Base-by-base conservation (phyloP, 2,329 filamentous ascomycete species). In the Ascochyta clinopodiicola region DNA sequence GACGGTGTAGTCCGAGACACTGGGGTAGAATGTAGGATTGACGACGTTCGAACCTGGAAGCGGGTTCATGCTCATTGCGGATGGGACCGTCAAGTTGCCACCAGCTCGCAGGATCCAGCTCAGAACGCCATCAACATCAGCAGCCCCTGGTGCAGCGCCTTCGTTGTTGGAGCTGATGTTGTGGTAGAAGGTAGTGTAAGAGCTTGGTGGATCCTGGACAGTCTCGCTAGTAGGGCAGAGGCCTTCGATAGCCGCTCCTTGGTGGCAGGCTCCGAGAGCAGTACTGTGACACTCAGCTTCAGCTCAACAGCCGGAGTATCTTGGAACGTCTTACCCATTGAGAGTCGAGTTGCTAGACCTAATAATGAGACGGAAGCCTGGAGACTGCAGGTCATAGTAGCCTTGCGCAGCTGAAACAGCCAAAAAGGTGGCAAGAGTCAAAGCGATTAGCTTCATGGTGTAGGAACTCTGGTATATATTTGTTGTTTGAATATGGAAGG, bases 231-330 rank as follows among this genome's bases (percentile, higher is more conserved):
- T 57, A 7, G 44, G 44, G 37, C 69, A 70, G 32, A 81, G 73
- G 13, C 71, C 75, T 66, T 81, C 78, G 48, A 78, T 78, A 3
- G 74, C 78, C 34, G 78, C 79, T 32, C 79, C 78, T 67, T 78
- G 73, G 53, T 81, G 79, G 67, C 79, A 71, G 24, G 65, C 63
- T 32, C 63, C 63, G 2, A 70, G 57, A 27, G 58, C 63, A 51
- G 46, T 58, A 13, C 63, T 61, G 13, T 4, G 12, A 4, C 2
- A 13, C 19, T 60, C 9, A 54, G 37, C 22, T 17, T 17, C 10
- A 22, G 44, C 29, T n/a, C 25, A 29, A 34, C 10, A 22, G n/a
- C 5, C 25, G 24, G 40, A 21, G 1, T n/a, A n/a, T 9, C 10
- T 9, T 19, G 19, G 8, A 15, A 21, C 35, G 34, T 34, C 37